phyloP scores from a whole-genome alignment of 129 eudicot species.

The Apium graveolens region DNA sequence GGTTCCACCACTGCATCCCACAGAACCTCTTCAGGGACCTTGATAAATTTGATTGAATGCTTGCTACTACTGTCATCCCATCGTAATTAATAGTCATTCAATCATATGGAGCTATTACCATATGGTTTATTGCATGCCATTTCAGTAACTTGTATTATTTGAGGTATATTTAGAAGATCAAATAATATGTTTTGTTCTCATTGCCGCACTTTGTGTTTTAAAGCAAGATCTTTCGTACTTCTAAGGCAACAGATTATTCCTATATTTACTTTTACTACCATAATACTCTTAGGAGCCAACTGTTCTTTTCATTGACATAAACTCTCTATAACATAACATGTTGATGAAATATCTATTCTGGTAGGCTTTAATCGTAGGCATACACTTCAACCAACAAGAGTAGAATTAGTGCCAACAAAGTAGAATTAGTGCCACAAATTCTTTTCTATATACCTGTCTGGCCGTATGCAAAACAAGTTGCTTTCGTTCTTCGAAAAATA shows the following conservation, averaged over 20 bases:
- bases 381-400: not conserved
- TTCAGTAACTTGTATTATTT: not conserved
- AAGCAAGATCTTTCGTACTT: not conserved
- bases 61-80: not conserved
- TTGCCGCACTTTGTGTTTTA: not conserved
- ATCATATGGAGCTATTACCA: not conserved
- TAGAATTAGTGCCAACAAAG: not conserved
- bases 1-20: not conserved
- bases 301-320: not conserved
- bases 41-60: not conserved
- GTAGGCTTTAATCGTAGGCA: not conserved
- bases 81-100: not conserved
- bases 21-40: not conserved
- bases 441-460: conserved; percentile 67
- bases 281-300: not conserved
- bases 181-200: not conserved
- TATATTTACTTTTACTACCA: not conserved
- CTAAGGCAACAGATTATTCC: not conserved
- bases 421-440: not conserved
- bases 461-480: conserved; percentile 94
- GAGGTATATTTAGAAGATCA: not conserved
- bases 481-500: conserved; percentile 76
- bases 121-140: not conserved
- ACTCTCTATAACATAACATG: not conserved
- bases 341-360: not conserved